Percentiles rank a stretch among this genome's conserved stretches.
phyloP scores from a whole-genome alignment of 176 grass and related monocot species.

The Poa annua region DNA sequence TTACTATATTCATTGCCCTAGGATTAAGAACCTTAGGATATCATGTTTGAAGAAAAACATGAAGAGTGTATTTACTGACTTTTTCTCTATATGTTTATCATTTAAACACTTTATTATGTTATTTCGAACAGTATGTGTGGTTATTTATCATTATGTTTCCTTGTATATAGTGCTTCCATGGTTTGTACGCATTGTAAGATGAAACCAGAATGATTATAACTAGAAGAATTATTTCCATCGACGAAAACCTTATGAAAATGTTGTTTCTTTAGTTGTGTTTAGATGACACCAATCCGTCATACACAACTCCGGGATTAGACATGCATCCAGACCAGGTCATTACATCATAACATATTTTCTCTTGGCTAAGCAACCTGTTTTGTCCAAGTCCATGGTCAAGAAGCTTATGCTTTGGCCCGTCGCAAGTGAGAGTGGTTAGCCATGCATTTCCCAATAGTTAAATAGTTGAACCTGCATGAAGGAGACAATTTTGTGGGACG shows the following conservation, averaged over 20 bases:
- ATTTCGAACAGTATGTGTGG: not conserved
- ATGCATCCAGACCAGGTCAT: conserved; percentile 16
- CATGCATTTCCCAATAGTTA: not conserved
- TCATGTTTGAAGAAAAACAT: too few relatives aligned
- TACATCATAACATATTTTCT: not conserved
- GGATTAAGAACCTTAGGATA: too few relatives aligned
- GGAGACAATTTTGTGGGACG: not conserved
- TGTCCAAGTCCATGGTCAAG: conserved; percentile 5
- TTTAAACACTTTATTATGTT: too few relatives aligned
- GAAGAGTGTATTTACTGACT: too few relatives aligned
- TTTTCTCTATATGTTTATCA: too few relatives aligned
- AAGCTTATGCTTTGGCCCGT: conserved; percentile 14
- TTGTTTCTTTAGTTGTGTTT: not conserved
- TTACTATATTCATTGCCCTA: too few relatives aligned
- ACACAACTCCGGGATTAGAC: not conserved
- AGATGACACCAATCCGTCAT: not conserved
- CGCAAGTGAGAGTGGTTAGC: not conserved
- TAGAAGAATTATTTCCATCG: not conserved
- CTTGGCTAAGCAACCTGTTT: not conserved
- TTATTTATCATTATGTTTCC: not conserved
- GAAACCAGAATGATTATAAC: not conserved
- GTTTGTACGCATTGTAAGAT: not conserved
- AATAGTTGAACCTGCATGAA: not conserved
- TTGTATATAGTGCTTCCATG: not conserved
- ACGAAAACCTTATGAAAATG: not conserved